Evolutionary conservation across 306 rosid genomes (phyloP).

Genomic region (Vicia sativa): DNA sequence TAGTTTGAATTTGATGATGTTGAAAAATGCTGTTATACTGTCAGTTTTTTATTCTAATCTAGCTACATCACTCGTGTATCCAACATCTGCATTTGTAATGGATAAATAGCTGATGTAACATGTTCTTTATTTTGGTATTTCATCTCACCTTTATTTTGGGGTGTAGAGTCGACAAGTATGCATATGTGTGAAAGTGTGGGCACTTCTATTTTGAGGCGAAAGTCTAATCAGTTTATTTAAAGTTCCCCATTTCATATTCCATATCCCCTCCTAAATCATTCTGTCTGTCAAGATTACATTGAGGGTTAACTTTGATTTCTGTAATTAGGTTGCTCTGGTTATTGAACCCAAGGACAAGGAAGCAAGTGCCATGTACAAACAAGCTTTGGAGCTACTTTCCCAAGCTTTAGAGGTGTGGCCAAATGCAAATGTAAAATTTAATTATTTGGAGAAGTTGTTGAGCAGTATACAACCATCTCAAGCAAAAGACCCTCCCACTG

Average conservation of each 20-base stretch:
- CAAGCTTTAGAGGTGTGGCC: conserved; percentile 99
- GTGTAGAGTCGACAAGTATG: conserved; percentile 10
- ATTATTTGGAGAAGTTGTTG: conserved; percentile 92
- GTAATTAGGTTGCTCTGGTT: conserved; percentile 88
- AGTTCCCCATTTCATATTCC: conserved; percentile 22
- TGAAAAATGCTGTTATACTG: background rate
- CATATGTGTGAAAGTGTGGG: conserved; percentile 24
- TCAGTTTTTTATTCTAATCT: conserved; percentile 24
- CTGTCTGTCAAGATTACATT: conserved; percentile 2
- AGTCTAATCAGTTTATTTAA: conserved; percentile 19
- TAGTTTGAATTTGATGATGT: conserved; percentile 31
- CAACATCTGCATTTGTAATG: background rate
- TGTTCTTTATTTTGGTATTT: conserved; percentile 27
- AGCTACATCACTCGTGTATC: conserved; percentile 16
- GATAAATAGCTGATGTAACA: conserved; percentile 27
- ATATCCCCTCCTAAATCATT: conserved; percentile 6
- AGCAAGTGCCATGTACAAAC: conserved; percentile 91
- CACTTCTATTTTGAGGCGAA: conserved; percentile 16
- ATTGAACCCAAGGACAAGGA: conserved; percentile 99
- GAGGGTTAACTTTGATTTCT: conserved; percentile 33
- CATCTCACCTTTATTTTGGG: conserved; percentile 19
- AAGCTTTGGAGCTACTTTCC: conserved; percentile 93
- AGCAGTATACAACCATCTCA: conserved; percentile 98
- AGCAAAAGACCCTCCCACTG: conserved; percentile 96
- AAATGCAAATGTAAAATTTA: conserved; percentile 91